Evolutionary conservation across 2,329 filamentous ascomycete species (phyloP).

Genomic region (Ceratocystis diversiconidia): DNA sequence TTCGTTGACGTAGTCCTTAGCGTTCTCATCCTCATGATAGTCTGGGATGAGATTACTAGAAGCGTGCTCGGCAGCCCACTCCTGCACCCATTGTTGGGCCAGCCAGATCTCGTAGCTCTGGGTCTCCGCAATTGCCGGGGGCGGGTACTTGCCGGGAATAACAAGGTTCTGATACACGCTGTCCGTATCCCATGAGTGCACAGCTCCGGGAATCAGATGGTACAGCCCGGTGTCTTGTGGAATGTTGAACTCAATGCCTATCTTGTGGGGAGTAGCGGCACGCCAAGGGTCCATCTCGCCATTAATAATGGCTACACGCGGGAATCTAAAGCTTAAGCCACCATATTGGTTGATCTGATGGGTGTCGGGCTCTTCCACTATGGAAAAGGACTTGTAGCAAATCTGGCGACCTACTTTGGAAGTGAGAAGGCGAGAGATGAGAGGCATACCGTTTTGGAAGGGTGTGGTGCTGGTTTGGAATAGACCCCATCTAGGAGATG

Average conservation of each 20-base stretch:
- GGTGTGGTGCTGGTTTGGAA: constrained; percentile 59
- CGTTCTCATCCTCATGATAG: not conserved
- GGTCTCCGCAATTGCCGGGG: constrained; percentile 40
- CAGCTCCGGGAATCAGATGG: constrained; percentile 56
- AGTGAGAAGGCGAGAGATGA: constrained; percentile 58
- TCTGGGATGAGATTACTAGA: not conserved
- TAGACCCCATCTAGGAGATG: constrained; percentile 52
- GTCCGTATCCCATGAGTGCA: constrained; percentile 73
- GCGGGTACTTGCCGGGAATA: constrained; percentile 38
- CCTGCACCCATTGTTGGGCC: constrained; percentile 52
- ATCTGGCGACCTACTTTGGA: constrained; percentile 46
- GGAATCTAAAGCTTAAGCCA: constrained; percentile 56
- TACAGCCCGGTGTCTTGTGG: constrained; percentile 55
- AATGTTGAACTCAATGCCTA: constrained; percentile 40
- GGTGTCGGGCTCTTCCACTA: constrained; percentile 47
- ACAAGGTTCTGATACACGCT: constrained; percentile 51
- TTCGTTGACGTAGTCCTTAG: no score
- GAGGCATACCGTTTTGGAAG: constrained; percentile 46
- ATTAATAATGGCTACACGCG: constrained; percentile 63
- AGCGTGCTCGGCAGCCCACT: constrained; percentile 32
- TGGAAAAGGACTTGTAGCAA: constrained; percentile 57
- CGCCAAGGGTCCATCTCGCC: constrained; percentile 72
- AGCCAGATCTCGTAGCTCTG: constrained; percentile 46
- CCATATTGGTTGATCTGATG: constrained; percentile 63
- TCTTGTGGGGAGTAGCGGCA: constrained; percentile 55